Base-by-base conservation (phyloP, 176 grass and related monocot genomes). In the Juncus inflexus region DNA sequence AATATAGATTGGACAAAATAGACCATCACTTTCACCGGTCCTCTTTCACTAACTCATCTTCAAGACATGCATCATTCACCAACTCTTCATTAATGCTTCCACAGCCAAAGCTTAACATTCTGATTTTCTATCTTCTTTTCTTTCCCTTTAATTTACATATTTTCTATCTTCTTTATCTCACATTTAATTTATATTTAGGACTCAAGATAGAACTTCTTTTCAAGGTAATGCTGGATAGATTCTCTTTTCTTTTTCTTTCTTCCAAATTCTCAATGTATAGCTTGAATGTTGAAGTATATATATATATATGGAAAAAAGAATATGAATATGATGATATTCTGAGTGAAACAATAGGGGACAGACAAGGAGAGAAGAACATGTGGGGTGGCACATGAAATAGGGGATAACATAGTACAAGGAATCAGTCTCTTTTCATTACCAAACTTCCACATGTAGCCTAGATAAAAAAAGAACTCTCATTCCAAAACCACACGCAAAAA, bases 311-410 rank as follows among this genome's bases (percentile, higher is more conserved):
- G 19, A 28, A 28, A 28, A 28, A 28, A 47, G 43, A 47, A 47
- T 47, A 47, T 47, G 43, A 47, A 47, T 47, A 47, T 47, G 6
- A 47, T 47, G 6, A 47, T 47, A 47, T 47, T 47, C 43, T 47
- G 6, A 47, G 43, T 47, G 43, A 47, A 47, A 47, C 43, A 47
- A 47, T 47, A 10, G 39, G 35, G 42, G 37, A 71, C n/a, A 61
- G 58, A 71, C n/a, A 61, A 15, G 35, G 15, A 71, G 66, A 56
- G 37, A 68, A 71, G 15, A 71, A 71, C 57, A 71, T 71, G 55
- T 12, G 68, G 5, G 39, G 52, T 12, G 5, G 39, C 52, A 37
- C 67, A 58, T 36, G 67, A 58, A 37, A 60, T 58, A 37, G 13
- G 54, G 5, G 54, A 57, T 57, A 5, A 57, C 5, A 3, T 71